A percentile compares a stretch with the other conserved stretches of the same genome.
phyloP scores from a whole-genome alignment of 371 early-diverging fungal species.

The Syncephalastrum sp. region DNA sequence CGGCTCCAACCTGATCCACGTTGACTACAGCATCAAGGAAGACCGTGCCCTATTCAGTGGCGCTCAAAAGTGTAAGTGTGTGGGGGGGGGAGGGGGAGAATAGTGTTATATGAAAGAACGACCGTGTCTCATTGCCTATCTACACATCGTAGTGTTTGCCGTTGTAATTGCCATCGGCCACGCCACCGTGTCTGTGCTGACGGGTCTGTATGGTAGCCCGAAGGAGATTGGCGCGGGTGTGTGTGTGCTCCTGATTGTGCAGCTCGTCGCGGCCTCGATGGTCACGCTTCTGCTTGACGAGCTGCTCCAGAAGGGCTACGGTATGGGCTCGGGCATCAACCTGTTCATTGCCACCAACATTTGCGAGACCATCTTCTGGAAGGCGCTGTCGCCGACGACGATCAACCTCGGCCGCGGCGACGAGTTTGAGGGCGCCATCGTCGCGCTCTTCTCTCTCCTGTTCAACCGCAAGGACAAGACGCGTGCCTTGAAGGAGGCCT shows the following conservation, averaged over 20 bases:
- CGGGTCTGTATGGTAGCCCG: slow-evolving; percentile 98
- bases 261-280: slow-evolving; percentile 96
- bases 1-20: slow-evolving; percentile 95
- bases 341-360: slow-evolving; percentile 99
- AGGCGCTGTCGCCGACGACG: slow-evolving; percentile 96
- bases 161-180: slow-evolving; percentile 97
- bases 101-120: no score
- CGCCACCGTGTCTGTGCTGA: slow-evolving; percentile 96
- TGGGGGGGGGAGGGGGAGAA: no score
- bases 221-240: slow-evolving; percentile 93
- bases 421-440: slow-evolving; percentile 99
- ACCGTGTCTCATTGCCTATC: no score
- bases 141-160: slow-evolving; percentile 68
- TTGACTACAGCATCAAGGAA: slow-evolving; percentile 98
- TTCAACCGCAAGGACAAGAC: slow-evolving; percentile 97
- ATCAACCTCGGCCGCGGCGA: slow-evolving; percentile 97
- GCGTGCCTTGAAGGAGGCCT: slow-evolving; percentile 97
- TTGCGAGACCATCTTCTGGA: slow-evolving; percentile 99
- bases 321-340: slow-evolving; percentile 99
- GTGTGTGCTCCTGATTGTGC: slow-evolving; percentile 92
- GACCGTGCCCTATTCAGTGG: slow-evolving; percentile 98
- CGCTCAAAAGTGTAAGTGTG: slow-evolving; percentile 90
- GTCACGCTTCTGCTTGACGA: slow-evolving; percentile 99
- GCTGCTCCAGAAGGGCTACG: slow-evolving; percentile 99
- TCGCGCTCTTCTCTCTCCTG: slow-evolving; percentile 95